Evolutionary conservation across 1,284 basidiomycete species (phyloP).

Genomic region (Golubevia pallescens): DNA sequence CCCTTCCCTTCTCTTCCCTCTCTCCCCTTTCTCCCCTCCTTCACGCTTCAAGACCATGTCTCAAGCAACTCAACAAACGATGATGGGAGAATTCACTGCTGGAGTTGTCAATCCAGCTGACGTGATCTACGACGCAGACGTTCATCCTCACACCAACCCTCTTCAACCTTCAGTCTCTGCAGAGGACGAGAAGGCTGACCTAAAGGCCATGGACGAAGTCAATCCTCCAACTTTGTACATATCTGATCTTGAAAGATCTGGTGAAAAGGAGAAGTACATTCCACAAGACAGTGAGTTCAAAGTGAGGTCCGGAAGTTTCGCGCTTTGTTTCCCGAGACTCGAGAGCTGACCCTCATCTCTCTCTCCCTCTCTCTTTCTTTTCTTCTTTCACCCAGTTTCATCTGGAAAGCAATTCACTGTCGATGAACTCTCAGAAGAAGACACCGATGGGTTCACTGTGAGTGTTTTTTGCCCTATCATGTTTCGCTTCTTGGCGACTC

Average conservation of each 20-base stretch:
- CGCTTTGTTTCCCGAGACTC: background rate
- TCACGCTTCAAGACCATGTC: background rate
- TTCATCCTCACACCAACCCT: background rate
- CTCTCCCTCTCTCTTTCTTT: too few relatives aligned
- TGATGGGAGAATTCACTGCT: background rate
- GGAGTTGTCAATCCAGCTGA: background rate
- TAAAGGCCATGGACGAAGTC: background rate
- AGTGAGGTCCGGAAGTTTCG: too few relatives aligned
- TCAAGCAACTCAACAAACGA: background rate
- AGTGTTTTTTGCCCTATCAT: too few relatives aligned
- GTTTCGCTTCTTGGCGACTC: too few relatives aligned
- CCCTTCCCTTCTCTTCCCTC: background rate
- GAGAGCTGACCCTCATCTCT: too few relatives aligned
- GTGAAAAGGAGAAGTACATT: background rate
- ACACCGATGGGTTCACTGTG: constrained; percentile 27
- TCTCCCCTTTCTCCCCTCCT: background rate
- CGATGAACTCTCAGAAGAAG: constrained; percentile 34
- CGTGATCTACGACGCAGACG: background rate
- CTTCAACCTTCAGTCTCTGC: background rate
- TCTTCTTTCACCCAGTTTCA: background rate
- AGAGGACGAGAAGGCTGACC: background rate
- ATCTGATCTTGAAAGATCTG: background rate
- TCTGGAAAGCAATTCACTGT: constrained; percentile 31
- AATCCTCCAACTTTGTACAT: background rate
- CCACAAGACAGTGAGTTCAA: background rate